Evolutionary conservation across 768 basidiomycete species (phyloP).

Genomic region (Bullera alba): DNA sequence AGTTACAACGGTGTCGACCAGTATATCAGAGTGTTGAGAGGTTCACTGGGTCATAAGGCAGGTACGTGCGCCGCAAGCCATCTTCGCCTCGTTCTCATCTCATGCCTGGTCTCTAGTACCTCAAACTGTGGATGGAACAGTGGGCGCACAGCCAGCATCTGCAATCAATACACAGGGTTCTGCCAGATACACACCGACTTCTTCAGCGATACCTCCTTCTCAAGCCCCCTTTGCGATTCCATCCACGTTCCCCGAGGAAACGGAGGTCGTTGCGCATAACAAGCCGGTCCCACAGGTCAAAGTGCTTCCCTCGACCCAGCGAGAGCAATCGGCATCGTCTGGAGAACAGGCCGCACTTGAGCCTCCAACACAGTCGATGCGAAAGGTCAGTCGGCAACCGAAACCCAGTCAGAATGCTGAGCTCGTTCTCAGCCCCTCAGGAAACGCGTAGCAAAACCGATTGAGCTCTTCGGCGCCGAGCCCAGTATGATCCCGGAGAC

Average conservation of each 20-base stretch:
- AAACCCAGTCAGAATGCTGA: not conserved
- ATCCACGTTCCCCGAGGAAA: conserved; percentile 34
- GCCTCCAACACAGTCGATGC: no score
- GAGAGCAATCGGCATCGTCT: not conserved
- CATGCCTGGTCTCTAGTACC: not conserved
- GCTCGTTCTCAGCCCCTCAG: not conserved
- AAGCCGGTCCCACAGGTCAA: not conserved
- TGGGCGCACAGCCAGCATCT: no score
- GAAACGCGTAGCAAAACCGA: not conserved
- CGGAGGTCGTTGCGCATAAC: no score
- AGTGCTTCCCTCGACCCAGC: not conserved
- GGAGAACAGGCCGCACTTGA: no score
- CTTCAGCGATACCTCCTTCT: not conserved
- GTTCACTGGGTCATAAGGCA: not conserved
- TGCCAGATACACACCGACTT: no score
- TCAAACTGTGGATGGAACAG: not conserved
- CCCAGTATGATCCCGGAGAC: not conserved
- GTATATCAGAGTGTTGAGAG: conserved; percentile 11
- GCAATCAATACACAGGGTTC: no score
- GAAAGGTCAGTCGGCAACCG: not conserved
- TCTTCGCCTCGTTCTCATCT: not conserved
- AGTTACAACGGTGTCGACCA: conserved; percentile 8
- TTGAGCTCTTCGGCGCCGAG: not conserved
- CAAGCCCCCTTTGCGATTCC: conserved; percentile 11
- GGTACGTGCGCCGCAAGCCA: not conserved